These are phyloP conservation scores for Gossypium thurberi DNA, from an alignment of 345 rosid genomes.

Conservation along the genomic window DNA sequence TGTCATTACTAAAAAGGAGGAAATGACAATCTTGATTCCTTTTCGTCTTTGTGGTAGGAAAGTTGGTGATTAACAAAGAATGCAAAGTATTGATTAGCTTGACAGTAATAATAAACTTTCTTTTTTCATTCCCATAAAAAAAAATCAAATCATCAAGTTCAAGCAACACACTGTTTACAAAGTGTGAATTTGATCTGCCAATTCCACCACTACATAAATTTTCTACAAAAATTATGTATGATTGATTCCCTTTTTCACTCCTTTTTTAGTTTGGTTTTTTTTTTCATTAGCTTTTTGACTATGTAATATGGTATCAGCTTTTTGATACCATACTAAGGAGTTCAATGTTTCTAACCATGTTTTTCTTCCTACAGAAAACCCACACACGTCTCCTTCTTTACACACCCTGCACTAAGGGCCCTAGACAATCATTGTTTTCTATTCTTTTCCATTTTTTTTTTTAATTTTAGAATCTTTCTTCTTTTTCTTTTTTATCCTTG, in stretches of 20 bases:
- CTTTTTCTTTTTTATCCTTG: constrained; percentile 32
- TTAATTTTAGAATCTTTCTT: background rate
- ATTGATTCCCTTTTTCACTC: constrained; percentile 13
- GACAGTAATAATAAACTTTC: background rate
- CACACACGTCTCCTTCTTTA: constrained; percentile 15
- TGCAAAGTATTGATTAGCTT: background rate
- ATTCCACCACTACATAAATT: constrained; percentile 10
- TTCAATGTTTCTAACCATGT: constrained; percentile 22
- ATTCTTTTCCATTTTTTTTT: background rate
- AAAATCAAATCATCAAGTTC: background rate
- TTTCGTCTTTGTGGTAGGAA: background rate
- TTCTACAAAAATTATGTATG: constrained; percentile 20
- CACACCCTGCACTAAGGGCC: constrained; percentile 5
- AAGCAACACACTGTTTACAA: constrained; percentile 5
- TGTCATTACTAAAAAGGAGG: background rate
- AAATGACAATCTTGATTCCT: background rate
- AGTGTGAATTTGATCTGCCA: constrained; percentile 10
- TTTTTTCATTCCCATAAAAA: background rate
- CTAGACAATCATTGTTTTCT: constrained; percentile 8
- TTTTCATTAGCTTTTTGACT: constrained; percentile 22
- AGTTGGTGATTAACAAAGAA: background rate
- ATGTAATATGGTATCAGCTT: constrained; percentile 13
- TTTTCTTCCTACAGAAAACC: constrained; percentile 7
- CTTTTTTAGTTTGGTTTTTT: background rate
- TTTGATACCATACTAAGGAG: constrained; percentile 16